A percentile compares a stretch with the other conserved stretches of the same genome.
phyloP scores from a whole-genome alignment of 306 rosid genomes.

The Ceratonia siliqua region DNA sequence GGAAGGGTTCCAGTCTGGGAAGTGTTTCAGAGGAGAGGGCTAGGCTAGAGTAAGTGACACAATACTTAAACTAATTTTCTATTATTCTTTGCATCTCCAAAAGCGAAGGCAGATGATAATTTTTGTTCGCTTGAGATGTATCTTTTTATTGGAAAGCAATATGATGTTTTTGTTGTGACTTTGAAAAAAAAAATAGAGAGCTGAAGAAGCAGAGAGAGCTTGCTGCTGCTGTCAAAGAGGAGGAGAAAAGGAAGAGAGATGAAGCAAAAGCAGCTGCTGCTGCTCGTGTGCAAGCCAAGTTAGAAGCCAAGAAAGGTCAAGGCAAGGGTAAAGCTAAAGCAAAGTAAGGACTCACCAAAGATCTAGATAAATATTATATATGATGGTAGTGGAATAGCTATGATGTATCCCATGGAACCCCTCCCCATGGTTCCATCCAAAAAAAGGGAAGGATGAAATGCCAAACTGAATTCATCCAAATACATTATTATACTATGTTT shows the following conservation, averaged over 20 bases:
- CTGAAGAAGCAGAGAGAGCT: slow-evolving; percentile 94
- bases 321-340: slow-evolving; percentile 94
- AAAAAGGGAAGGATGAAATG: not conserved
- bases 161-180: slow-evolving; percentile 24
- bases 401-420: not conserved
- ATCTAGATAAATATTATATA: not conserved
- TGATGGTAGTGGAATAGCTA: not conserved
- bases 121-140: not conserved
- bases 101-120: not conserved
- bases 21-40: slow-evolving; percentile 96
- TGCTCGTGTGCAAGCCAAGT: slow-evolving; percentile 90
- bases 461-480: not conserved
- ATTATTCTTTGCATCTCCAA: not conserved
- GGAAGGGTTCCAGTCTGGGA: slow-evolving; percentile 83
- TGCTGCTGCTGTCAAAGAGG: slow-evolving; percentile 84
- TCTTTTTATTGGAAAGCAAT: not conserved
- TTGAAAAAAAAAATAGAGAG: slow-evolving; percentile 49
- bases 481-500: not conserved
- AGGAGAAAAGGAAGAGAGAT: slow-evolving; percentile 86
- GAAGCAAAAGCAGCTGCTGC: slow-evolving; percentile 95
- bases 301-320: slow-evolving; percentile 80
- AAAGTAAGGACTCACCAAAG: slow-evolving; percentile 43
- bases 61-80: not conserved
- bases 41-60: slow-evolving; percentile 80
- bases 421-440: not conserved